Evolutionary conservation across 2,329 filamentous ascomycete genomes (phyloP).

Genomic region (Ophiosphaerella korrae): DNA sequence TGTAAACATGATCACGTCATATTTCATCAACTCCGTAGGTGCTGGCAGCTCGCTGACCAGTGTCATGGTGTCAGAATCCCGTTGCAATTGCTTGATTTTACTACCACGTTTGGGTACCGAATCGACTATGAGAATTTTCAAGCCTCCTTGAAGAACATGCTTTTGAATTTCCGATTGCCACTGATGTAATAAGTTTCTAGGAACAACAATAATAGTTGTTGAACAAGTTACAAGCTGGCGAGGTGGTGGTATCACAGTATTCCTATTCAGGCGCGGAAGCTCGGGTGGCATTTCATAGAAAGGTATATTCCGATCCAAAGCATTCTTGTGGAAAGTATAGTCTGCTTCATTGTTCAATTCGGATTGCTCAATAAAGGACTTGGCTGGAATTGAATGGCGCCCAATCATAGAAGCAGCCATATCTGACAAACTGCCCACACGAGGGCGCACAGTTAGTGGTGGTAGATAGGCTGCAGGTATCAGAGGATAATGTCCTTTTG

Average conservation of each 20-base stretch:
- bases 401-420: constrained; percentile 77
- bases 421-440: constrained; percentile 68
- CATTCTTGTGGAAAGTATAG: constrained; percentile 25
- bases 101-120: constrained; percentile 25
- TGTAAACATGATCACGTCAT: constrained; percentile 80
- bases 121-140: constrained; percentile 69
- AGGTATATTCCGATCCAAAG: constrained; percentile 41
- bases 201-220: constrained; percentile 78
- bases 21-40: constrained; percentile 63
- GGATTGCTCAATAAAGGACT: constrained; percentile 62
- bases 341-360: constrained; percentile 46
- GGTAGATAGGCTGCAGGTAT: constrained; percentile 67
- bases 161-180: constrained; percentile 82
- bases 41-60: constrained; percentile 60
- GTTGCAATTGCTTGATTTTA: constrained; percentile 14
- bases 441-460: constrained; percentile 49
- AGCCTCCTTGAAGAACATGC: constrained; percentile 65
- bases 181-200: constrained; percentile 80
- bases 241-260: constrained; percentile 45
- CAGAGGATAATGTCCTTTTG: constrained; percentile 68
- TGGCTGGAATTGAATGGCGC: constrained; percentile 73
- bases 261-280: constrained; percentile 50
- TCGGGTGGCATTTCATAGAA: constrained; percentile 50
- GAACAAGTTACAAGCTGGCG: constrained; percentile 67
- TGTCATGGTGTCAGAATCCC: constrained; percentile 24